A percentile compares a stretch with the other conserved stretches of the same genome.
These are phyloP conservation scores for Aspergillus japonicus DNA, from an alignment of 2,329 filamentous ascomycete species.

Conservation along the genomic window DNA sequence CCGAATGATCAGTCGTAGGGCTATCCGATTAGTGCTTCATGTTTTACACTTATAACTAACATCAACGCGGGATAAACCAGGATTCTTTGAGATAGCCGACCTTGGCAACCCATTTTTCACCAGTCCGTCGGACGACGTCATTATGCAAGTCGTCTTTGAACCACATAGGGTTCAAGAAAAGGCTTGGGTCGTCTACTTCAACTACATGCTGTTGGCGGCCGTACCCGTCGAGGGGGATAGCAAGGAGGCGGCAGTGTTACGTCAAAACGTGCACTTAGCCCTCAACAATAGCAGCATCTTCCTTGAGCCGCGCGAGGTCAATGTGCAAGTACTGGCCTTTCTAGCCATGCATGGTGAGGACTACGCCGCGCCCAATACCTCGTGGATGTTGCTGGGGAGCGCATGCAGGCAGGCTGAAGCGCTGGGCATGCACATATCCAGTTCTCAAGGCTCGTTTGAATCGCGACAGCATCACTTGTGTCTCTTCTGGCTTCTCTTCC, in stretches of 20 bases:
- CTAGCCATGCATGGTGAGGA: conserved; percentile 18
- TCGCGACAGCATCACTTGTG: conserved; percentile 7
- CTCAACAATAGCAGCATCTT: conserved; percentile 16
- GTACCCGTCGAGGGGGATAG: background rate
- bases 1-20: background rate
- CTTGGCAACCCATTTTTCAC: background rate
- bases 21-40: background rate
- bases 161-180: conserved; percentile 13
- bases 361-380: conserved; percentile 16
- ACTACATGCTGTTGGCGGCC: conserved; percentile 13
- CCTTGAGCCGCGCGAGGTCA: conserved; percentile 14
- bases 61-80: background rate
- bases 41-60: background rate
- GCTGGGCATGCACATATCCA: conserved; percentile 6
- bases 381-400: conserved; percentile 18
- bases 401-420: conserved; percentile 19
- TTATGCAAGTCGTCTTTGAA: conserved; percentile 14
- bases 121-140: background rate
- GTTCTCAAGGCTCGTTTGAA: background rate
- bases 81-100: background rate
- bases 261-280: conserved; percentile 12
- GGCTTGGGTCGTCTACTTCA: conserved; percentile 19
- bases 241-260: background rate
- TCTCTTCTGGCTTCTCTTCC: conserved; percentile 18
- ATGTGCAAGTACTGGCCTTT: conserved; percentile 11